Evolutionary conservation across 495 filamentous ascomycete genomes (phyloP), one percentile per base, ranked within the genome.

Genomic region (Xylaria flabelliformis): DNA sequence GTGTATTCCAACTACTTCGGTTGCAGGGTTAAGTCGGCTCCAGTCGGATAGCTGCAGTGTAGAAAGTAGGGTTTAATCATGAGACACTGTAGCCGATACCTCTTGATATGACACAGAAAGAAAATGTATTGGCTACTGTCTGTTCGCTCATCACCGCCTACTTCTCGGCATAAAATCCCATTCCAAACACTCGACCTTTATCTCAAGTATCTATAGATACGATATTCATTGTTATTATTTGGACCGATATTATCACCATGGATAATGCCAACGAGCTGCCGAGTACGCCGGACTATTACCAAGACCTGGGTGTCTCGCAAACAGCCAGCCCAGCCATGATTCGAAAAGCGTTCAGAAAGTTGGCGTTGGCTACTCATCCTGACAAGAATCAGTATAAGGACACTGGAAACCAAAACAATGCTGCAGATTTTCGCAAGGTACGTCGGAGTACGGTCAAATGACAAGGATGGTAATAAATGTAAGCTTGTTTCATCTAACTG

Each of bases 391-490:
- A 13, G 2, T 12, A 13, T 2, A 42, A 42, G 8, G 9, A 13
- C 39, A 3, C 1, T 8, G 62, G 39, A 9, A 8, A 19, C 0
- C 19, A 24, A 0, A 15, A 42, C 29, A 24, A 48, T 32, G 39
- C 41, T 15, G 41, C 39, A 48, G 41, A 7, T 7, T 64, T 64
- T 46, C 62, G 62, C 21, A 42, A 44, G 41, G 62, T 64, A 17
- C 2, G 62, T 64, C n/a, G 15, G 26, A 7, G 10, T 32, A 3
- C 19, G 19, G 21, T 5, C 29, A 41, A 41, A 21, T n/a, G 19
- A 21, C 0, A 41, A 21, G 8, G 7, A 26, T 29, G 26, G 29
- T 44, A 29, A 64, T 13, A 3, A 1, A 13, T 19, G 12, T 26
- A 44, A 44, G 1, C 19, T 44, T 15, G 19, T 17, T 24, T 15